These are phyloP conservation scores for Margaritispora aquatica DNA, from an alignment of 495 filamentous ascomycete species.

Conservation along the genomic window DNA sequence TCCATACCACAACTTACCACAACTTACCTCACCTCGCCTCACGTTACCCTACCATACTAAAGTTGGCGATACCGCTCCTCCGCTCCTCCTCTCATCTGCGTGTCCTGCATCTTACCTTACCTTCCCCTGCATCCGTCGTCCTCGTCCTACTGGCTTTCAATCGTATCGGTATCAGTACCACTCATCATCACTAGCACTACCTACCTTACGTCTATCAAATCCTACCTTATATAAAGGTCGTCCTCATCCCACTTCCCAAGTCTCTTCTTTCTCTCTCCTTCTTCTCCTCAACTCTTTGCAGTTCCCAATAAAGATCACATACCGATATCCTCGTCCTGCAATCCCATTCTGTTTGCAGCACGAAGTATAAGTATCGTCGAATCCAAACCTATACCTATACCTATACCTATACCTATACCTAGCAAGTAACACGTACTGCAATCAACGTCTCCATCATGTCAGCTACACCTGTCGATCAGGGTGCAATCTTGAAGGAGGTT, in stretches of 20 bases:
- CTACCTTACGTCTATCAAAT: neutral
- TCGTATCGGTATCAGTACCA: neutral
- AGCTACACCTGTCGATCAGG: slow-evolving; percentile 20
- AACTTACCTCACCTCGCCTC: no score
- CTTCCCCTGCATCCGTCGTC: neutral
- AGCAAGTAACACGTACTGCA: neutral
- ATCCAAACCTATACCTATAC: neutral
- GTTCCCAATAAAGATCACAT: neutral
- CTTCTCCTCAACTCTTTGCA: slow-evolving; percentile 1
- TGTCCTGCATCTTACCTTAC: neutral
- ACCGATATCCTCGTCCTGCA: neutral
- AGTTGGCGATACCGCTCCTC: neutral
- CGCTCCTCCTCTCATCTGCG: neutral
- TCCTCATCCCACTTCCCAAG: neutral
- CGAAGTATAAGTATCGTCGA: no score
- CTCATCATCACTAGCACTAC: neutral
- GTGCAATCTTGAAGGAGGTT: slow-evolving; percentile 25
- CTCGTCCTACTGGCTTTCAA: neutral
- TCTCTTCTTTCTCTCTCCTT: slow-evolving; percentile 1
- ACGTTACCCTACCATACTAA: no score
- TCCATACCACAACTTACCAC: no score
- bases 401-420: neutral
- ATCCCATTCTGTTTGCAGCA: neutral
- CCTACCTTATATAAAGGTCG: neutral
- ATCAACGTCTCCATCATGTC: slow-evolving; percentile 13